Evolutionary conservation across 768 basidiomycete species (phyloP), one percentile per base, ranked within the genome.

Genomic region (Neoboletus brunneissimus): DNA sequence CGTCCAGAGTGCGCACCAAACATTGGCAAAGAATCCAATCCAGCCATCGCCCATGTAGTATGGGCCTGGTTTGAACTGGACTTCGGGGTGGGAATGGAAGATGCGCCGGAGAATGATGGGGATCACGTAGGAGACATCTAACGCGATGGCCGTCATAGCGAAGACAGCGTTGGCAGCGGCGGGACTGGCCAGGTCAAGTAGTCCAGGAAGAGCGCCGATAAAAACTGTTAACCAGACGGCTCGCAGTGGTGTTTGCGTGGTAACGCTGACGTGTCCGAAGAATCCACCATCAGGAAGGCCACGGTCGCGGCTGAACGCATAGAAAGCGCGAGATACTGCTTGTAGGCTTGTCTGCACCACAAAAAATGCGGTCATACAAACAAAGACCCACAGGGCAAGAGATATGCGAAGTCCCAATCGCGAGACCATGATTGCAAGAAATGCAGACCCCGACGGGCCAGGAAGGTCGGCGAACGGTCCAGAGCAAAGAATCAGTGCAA

Each of bases 291-390:
- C 86, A 0, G 83, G 83, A 34, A 86, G 73, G 13, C 75, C 81
- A 25, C 68, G 70, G 48, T 84, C 82, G 34, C 81, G 76, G 53
- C 78, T 79, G 69, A 86, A 79, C 8, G 85, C 85, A 61, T 81
- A 85, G 57, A 86, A 72, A 4, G 83, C 78, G 44, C 85, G 76
- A 11, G 81, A 82, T 53, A 76, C 78, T 3, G 85, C 82, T 65
- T 86, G 85, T 3, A 81, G 66, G 25, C 78, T 61, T 3, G 70
- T 67, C 55, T 82, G 81, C 16, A 76, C 79, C 18, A 83, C 82
- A 61, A 78, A 81, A 69, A 82, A 86, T 2, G 85, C 85, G n/a
- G 83, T 82, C 62, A 85, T 62, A 66, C 84, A 85, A 29, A 82
- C 80, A 60, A 81, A 77, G 10, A 74, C 74, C 85, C 85, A 86